These are phyloP conservation scores for Lipomyces japonicus DNA, from an alignment of 805 yeast genomes.

Conservation along the genomic window DNA sequence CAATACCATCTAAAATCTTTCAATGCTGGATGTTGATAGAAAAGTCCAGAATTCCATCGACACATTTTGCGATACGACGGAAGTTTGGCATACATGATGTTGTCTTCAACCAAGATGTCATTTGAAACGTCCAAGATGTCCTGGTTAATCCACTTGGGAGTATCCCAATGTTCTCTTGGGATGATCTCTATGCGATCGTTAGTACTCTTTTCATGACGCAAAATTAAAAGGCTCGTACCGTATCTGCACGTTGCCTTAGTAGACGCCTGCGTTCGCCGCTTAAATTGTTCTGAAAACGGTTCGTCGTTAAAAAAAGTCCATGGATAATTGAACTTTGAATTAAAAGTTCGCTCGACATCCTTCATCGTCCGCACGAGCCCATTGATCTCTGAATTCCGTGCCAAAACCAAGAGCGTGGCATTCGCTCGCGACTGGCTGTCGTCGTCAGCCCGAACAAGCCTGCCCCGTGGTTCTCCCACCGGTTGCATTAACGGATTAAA, in stretches of 20 bases:
- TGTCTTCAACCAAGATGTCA: slow-evolving; percentile 38
- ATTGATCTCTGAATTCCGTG: slow-evolving; percentile 59
- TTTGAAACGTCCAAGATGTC: slow-evolving; percentile 44
- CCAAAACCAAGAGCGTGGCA: slow-evolving; percentile 72
- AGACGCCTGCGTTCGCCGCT: slow-evolving; percentile 40
- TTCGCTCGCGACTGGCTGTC: slow-evolving; percentile 47
- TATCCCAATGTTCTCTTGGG: slow-evolving; percentile 52
- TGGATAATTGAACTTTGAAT: slow-evolving; percentile 69
- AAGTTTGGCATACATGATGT: slow-evolving; percentile 58
- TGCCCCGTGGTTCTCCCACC: slow-evolving; percentile 35
- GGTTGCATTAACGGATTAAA: slow-evolving; percentile 21
- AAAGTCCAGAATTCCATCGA: slow-evolving; percentile 64
- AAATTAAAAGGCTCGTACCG: slow-evolving; percentile 37
- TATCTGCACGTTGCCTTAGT: slow-evolving; percentile 47
- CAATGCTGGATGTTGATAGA: slow-evolving; percentile 61
- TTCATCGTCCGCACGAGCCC: slow-evolving; percentile 51
- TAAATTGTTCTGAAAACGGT: slow-evolving; percentile 60
- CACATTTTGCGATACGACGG: slow-evolving; percentile 80
- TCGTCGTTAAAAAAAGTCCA: slow-evolving; percentile 75
- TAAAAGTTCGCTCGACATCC: slow-evolving; percentile 62
- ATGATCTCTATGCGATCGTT: slow-evolving; percentile 38
- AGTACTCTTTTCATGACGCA: neutral
- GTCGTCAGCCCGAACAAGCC: slow-evolving; percentile 18
- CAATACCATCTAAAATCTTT: slow-evolving; percentile 65
- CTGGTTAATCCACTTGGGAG: slow-evolving; percentile 55